Evolutionary conservation across 176 grass and related monocot species (phyloP), one percentile per base, ranked within the genome.

Genomic region (Oryza nivara): DNA sequence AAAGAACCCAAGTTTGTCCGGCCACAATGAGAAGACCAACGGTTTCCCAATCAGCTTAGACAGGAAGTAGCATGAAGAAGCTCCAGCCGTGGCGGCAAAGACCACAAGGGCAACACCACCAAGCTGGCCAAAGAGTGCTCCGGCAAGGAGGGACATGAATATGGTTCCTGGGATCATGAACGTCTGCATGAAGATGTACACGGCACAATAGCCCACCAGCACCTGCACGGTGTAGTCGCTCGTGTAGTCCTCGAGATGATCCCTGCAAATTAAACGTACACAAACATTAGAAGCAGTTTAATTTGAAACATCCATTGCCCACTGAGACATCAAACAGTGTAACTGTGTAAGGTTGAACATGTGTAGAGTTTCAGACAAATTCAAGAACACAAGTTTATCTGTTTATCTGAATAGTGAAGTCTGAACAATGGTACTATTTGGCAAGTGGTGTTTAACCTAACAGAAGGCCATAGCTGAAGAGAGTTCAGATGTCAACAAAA

Each of bases 161-260:
- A 99, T 99, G 49, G 96, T 99, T 75, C 96, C 96, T 13, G 96
- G 93, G 70, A 95, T 95, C 93, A 95, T 95, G 85, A 99, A 99
- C 34, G 96, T 99, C 88, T 99, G 96, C 96, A 99, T 99, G 89
- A 96, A 99, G 72, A 99, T 92, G 86, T 99, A 99, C 28, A 99
- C 93, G 12, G 84, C 78, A 35, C 93, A 96, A 69, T 99, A 99
- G 56, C 96, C 91, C 72, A 95, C 83, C 61, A 99, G 82, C 74
- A 99, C 96, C 88, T 99, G 96, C 46, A 92, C 26, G 68, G 96
- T 99, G 86, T 96, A 99, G 68, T 99, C 96, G 85, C 86, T 96
- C 68, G 91, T 92, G 77, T 99, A 99, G 83, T 54, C 95, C 88
- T 99, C 96, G 43, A 99, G 92, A 87, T 99, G 86, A 77, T 88